Conservation (phyloP, 306 rosid genomes). For the Pachyrhizus erosus region DNA sequence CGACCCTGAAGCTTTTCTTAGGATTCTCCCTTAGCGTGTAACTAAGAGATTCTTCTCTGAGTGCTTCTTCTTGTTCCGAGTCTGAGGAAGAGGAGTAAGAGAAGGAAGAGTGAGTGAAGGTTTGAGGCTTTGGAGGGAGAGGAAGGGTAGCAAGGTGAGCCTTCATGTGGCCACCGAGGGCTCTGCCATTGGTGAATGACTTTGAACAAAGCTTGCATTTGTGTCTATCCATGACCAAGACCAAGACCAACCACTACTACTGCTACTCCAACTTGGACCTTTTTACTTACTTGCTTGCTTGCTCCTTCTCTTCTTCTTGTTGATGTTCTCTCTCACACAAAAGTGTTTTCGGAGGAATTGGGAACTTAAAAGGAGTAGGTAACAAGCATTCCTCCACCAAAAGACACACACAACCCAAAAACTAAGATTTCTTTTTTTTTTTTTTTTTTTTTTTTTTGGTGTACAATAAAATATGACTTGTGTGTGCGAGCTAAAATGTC, state of each 20-base stretch:
- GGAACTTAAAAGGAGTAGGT: constrained; percentile 88
- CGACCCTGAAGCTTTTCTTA: constrained; percentile 58
- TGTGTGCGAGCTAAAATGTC: constrained; percentile 38
- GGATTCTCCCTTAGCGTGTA: constrained; percentile 75
- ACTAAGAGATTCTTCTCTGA: constrained; percentile 45
- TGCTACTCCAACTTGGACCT: background rate
- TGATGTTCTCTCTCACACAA: constrained; percentile 22
- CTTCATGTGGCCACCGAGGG: constrained; percentile 95
- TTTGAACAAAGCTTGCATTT: constrained; percentile 90
- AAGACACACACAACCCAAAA: constrained; percentile 64
- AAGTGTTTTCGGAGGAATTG: constrained; percentile 49
- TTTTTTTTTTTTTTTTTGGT: background rate
- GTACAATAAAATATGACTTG: background rate
- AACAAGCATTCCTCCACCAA: constrained; percentile 95
- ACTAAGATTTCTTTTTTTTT: background rate
- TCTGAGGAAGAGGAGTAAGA: constrained; percentile 39
- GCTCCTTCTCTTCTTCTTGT: background rate
- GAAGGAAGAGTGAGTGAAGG: constrained; percentile 40
- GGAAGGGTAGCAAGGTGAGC: constrained; percentile 73
- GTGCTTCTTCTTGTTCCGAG: constrained; percentile 29
- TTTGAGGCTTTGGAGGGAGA: constrained; percentile 64
- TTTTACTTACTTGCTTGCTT: background rate
- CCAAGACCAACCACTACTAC: background rate
- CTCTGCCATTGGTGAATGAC: constrained; percentile 74
- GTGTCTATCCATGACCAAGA: constrained; percentile 67